A percentile compares a stretch with the other conserved stretches of the same genome.
These are phyloP conservation scores for Coemansia pectinata DNA, from an alignment of 192 early-diverging fungal genomes.

Conservation along the genomic window DNA sequence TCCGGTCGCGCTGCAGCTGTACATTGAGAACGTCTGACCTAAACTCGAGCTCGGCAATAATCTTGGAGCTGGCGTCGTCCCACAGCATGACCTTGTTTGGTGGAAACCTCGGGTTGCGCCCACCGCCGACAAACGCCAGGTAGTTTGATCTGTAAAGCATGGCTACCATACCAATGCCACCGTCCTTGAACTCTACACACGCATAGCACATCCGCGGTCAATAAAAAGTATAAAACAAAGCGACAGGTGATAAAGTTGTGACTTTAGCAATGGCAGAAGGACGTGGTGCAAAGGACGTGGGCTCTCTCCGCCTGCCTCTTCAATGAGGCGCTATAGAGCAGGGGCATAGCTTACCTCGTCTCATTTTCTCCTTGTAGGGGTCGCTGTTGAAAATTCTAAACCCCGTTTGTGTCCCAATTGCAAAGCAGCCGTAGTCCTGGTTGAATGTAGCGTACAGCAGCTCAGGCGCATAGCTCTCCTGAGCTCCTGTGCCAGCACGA, in stretches of 20 bases:
- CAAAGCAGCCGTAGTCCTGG: constrained; percentile 84
- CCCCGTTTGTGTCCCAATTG: constrained; percentile 75
- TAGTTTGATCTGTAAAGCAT: constrained; percentile 88
- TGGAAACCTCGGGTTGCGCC: constrained; percentile 80
- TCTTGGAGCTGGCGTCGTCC: constrained; percentile 74
- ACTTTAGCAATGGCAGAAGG: neutral
- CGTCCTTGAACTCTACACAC: constrained; percentile 72
- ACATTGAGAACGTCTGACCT: constrained; percentile 79
- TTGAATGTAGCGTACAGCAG: constrained; percentile 81
- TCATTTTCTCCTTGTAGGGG: constrained; percentile 81
- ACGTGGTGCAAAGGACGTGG: neutral
- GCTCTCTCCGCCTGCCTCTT: neutral
- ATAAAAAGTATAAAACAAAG: neutral
- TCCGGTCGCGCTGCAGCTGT: constrained; percentile 73
- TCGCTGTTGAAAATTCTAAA: constrained; percentile 86
- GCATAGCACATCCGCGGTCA: neutral
- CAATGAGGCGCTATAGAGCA: neutral
- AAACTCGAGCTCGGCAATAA: constrained; percentile 77
- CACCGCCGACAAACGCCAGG: constrained; percentile 82
- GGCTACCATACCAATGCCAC: constrained; percentile 78
- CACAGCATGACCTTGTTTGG: constrained; percentile 87
- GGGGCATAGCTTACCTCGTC: constrained; percentile 44
- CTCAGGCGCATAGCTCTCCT: constrained; percentile 51
- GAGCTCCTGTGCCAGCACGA: constrained; percentile 28
- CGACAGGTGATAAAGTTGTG: neutral